phyloP scores from a whole-genome alignment of 257 asterid species.

The Ilex aquifolium region DNA sequence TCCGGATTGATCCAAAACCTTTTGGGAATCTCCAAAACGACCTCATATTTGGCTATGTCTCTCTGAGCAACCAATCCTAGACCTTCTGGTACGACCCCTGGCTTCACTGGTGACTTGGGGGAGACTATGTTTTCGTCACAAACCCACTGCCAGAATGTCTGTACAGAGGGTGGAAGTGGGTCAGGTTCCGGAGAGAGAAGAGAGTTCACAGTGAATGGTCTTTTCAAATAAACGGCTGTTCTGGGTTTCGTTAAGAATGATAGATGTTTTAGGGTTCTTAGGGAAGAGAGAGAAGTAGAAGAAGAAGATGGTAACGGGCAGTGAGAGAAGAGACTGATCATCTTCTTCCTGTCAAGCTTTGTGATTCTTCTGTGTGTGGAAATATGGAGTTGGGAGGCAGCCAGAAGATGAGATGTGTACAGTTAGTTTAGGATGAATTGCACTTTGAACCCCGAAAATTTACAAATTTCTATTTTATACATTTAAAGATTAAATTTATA shows the following conservation, averaged over 20 bases:
- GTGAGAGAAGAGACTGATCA: slow-evolving; percentile 43
- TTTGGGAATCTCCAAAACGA: slow-evolving; percentile 83
- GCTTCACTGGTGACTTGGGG: slow-evolving; percentile 68
- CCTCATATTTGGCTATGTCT: slow-evolving; percentile 57
- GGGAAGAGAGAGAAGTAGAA: slow-evolving; percentile 17
- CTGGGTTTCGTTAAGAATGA: slow-evolving; percentile 14
- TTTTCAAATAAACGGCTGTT: slow-evolving; percentile 25
- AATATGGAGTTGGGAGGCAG: too few species aligned
- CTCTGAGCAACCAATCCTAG: slow-evolving; percentile 80
- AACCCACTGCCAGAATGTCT: slow-evolving; percentile 89
- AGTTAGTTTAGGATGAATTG: too few species aligned
- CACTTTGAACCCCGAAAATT: too few species aligned
- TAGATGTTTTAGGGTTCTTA: slow-evolving; percentile 15
- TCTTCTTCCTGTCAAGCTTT: background rate
- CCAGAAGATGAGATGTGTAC: too few species aligned
- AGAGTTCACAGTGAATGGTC: slow-evolving; percentile 28
- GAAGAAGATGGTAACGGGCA: slow-evolving; percentile 29
- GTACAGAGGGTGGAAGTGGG: slow-evolving; percentile 55
- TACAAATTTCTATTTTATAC: too few species aligned
- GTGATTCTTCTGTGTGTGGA: too few species aligned
- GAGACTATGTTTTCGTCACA: slow-evolving; percentile 78
- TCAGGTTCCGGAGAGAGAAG: slow-evolving; percentile 39
- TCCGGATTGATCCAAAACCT: slow-evolving; percentile 83
- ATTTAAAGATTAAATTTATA: too few species aligned
- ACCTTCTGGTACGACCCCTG: slow-evolving; percentile 84